Percentiles rank a stretch among this genome's conserved stretches.
phyloP scores from a whole-genome alignment of 2,329 filamentous ascomycete species.

The Cytospora leucostoma region DNA sequence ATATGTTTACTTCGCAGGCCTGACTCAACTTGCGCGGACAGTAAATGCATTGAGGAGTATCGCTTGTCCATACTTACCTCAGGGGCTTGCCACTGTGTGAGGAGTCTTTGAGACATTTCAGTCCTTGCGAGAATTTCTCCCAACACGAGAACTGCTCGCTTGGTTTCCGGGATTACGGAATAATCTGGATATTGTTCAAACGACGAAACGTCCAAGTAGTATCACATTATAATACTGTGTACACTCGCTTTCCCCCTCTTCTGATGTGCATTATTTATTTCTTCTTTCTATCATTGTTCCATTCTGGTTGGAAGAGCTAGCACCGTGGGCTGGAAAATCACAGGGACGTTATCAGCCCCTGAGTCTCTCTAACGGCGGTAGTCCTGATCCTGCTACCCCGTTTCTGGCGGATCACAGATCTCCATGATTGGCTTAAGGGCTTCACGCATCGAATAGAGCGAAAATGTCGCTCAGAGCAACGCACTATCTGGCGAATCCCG shows the following conservation, averaged over 20 bases:
- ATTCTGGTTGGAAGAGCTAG: not conserved
- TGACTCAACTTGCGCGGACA: not conserved
- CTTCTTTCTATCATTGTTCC: not conserved
- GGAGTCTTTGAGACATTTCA: not conserved
- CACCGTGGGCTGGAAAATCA: not conserved
- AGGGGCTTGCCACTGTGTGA: not conserved
- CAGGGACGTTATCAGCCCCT: slow-evolving; percentile 10
- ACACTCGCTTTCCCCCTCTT: not conserved
- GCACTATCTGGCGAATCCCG: not conserved
- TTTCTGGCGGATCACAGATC: slow-evolving; percentile 1
- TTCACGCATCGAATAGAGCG: slow-evolving; percentile 11
- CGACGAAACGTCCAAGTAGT: not conserved
- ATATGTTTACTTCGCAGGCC: not conserved
- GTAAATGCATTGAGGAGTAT: not conserved
- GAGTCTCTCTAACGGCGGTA: slow-evolving; percentile 1
- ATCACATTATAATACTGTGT: not conserved
- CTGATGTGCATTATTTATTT: not conserved
- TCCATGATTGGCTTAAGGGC: not conserved
- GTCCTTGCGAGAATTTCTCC: not conserved
- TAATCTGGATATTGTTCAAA: not conserved
- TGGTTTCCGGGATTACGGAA: not conserved
- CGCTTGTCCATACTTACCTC: not conserved
- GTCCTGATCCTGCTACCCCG: not conserved
- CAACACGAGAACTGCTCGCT: not conserved
- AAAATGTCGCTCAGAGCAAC: slow-evolving; percentile 18